Evolutionary conservation across 805 yeast genomes (phyloP), one percentile per base, ranked within the genome.

Genomic region (Brettanomyces bruxellensis): DNA sequence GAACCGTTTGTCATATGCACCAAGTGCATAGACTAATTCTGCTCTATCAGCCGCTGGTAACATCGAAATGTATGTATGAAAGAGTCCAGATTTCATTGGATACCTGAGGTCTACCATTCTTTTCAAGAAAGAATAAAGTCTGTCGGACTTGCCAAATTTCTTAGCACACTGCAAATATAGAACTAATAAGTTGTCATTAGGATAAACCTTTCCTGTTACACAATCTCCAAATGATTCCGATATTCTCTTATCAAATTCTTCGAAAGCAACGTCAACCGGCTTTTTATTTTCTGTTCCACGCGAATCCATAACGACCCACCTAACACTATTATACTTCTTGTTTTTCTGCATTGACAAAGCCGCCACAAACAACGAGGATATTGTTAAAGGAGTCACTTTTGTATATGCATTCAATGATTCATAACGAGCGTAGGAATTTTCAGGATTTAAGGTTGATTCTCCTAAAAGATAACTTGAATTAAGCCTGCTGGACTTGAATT

Each of bases 221-320:
- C 63, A 55, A 45, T 65, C 69, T 1, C 55, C 53, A 25, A 48
- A 49, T 0, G 65, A 53, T n/a, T 61, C 70, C 38, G 73, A 63
- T 1, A 70, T 67, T 53, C 62, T 59, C 25, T 50, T 50, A 47
- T 76, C 71, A 60, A 82, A 76, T 56, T 82, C 86, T 36, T 67
- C 71, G 3, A 79, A 68, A 0, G 85, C 80, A 25, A 79, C 67
- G 52, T 81, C 86, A 1, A 82, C 67, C 0, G 89, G 85, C 45
- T 64, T 18, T 25, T 40, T 25, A 13, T 40, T 32, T 25, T 28
- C 34, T 28, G n/a, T 40, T 25, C n/a, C 34, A 9, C 23, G 9
- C 8, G 23, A 13, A 25, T n/a, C 14, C 9, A 14, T 14, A 7
- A 39, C 73, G 37, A 69, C 44, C 86, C 86, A 81, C 14, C 48